Evolutionary conservation across 495 filamentous ascomycete species (phyloP).

Genomic region (Neurospora intermedia): DNA sequence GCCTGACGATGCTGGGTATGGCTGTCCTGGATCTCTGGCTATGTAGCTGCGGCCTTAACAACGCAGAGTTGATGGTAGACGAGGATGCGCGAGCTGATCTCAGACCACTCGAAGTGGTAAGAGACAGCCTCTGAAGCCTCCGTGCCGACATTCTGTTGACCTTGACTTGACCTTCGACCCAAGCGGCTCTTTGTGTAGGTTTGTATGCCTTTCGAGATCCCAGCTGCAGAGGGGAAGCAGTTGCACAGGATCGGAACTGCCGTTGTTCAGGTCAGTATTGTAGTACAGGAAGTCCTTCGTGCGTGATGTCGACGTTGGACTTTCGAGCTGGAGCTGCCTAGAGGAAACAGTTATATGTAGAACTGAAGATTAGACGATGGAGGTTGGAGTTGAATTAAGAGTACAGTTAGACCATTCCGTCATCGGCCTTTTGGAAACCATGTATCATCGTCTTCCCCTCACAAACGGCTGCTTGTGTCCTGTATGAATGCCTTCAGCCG

Average conservation of each 20-base stretch:
- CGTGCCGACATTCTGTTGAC: neutral
- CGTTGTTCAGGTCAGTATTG: neutral
- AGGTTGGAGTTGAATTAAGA: neutral
- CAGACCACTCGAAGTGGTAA: neutral
- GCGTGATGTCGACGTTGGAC: neutral
- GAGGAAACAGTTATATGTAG: neutral
- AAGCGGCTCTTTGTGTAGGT: neutral
- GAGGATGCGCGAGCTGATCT: neutral
- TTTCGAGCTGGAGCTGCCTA: neutral
- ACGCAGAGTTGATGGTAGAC: neutral
- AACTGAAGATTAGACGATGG: neutral
- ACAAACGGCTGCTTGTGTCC: neutral
- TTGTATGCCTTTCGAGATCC: neutral
- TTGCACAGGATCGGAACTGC: neutral
- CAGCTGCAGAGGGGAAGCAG: neutral
- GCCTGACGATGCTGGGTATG: slow-evolving; percentile 4
- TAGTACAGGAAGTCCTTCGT: neutral
- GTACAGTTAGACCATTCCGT: neutral
- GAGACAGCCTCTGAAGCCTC: neutral
- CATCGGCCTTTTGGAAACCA: neutral
- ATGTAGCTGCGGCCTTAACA: neutral
- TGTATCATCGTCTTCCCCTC: neutral
- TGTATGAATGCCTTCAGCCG: neutral
- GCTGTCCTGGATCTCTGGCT: neutral
- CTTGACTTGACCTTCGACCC: neutral